These are phyloP conservation scores for Nakaseomyces uthaithaninus DNA, from an alignment of 1,139 yeast species.

Conservation along the genomic window DNA sequence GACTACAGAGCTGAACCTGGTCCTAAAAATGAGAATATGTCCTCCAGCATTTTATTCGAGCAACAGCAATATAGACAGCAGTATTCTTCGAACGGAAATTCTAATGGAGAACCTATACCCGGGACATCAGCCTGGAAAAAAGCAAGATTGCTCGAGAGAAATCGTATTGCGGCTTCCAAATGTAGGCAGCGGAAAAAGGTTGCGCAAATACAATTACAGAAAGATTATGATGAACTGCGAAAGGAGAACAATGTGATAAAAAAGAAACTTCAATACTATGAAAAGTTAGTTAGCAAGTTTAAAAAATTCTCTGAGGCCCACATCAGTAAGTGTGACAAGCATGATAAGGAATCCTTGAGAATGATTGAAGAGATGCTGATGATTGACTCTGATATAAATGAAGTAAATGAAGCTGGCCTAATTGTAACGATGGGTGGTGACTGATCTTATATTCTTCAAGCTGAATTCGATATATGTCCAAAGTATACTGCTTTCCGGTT, in stretches of 20 bases:
- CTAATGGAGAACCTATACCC: conserved; percentile 52
- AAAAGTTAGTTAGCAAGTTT: conserved; percentile 29
- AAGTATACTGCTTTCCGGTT: no score
- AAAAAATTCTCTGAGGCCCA: conserved; percentile 29
- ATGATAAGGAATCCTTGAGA: conserved; percentile 23
- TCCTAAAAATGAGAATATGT: not conserved
- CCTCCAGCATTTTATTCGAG: not conserved
- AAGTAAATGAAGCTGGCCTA: conserved; percentile 24
- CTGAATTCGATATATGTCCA: no score
- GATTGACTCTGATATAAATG: conserved; percentile 29
- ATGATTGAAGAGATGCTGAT: conserved; percentile 31
- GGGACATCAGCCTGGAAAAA: conserved; percentile 78
- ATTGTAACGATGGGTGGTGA: conserved; percentile 19
- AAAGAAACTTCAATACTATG: conserved; percentile 35
- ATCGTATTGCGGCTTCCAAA: conserved; percentile 66
- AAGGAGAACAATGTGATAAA: conserved; percentile 39
- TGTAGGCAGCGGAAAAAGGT: conserved; percentile 70
- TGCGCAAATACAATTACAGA: conserved; percentile 57
- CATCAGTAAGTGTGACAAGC: conserved; percentile 21
- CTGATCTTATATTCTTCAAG: no score
- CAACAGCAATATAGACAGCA: conserved; percentile 4
- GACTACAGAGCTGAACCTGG: not conserved
- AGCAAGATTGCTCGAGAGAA: conserved; percentile 59
- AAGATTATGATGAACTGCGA: conserved; percentile 44
- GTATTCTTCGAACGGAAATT: not conserved